Base-by-base conservation (phyloP, 192 early-diverging fungal species). In the Coemansia sp. region DNA sequence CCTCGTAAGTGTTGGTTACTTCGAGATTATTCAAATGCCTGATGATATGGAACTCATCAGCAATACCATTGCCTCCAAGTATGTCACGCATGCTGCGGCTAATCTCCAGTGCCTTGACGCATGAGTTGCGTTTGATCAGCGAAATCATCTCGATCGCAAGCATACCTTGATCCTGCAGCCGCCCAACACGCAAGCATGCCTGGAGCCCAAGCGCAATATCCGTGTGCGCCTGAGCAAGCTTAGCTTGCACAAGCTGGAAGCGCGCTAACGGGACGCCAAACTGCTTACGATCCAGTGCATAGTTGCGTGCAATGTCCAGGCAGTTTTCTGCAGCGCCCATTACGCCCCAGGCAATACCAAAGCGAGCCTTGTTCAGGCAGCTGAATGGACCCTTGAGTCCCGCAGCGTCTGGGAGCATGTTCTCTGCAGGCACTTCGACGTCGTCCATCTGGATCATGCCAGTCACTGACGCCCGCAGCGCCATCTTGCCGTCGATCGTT, bases 381-480 rank as follows among this genome's bases (percentile, higher is more conserved):
- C 94, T 94, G 67, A 99, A 99, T 6, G 96, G 95, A 26, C 96
- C 96, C 83, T 91, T 90, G 40, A 99, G 86, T 15, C 96, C 95
- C 30, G 86, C 75, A 2, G 91, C 94, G n/a, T 91, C 86, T 52
- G 96, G 96, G 16, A 99, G 82, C 77, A 99, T 81, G 75, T 96
- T 95, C 64, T 93, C 93, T 21, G 75, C 87, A 4, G 95, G 94
- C 9, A 99, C 91, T 70, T 91, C 87, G 29, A 99, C 96, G 63
- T 96, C 91, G 67, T 99, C 95, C 95, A 99, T 96, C 90, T 93
- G 91, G 73, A 99, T 97, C 94, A 96, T 95, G 28, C 96, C 96
- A 0, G 96, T 99, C 60, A 88, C 85, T 7, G 94, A 96, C 5
- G 95, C 95, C 33, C 96, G 87, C 30, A 99, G 86, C 0, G 94